These are phyloP conservation scores for Dioszegia aurantiaca DNA, from an alignment of 768 basidiomycete genomes.

Conservation along the genomic window DNA sequence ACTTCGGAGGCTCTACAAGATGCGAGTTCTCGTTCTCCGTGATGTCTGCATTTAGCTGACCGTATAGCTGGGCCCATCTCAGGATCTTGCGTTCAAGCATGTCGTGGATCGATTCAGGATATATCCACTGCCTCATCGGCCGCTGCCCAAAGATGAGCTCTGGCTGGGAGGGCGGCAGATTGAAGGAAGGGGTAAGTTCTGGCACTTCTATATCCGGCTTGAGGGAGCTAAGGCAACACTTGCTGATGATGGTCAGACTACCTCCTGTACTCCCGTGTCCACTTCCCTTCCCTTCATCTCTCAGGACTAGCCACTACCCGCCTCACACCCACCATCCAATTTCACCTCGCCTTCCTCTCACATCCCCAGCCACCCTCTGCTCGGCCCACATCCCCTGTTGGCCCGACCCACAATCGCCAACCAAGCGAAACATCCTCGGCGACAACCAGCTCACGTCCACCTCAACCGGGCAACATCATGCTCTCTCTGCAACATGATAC, in stretches of 20 bases:
- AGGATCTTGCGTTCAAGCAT: slow-evolving; percentile 70
- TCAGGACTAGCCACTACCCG: slow-evolving; percentile 87
- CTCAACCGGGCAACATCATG: slow-evolving; percentile 59
- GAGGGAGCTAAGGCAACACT: not conserved
- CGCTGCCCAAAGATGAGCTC: slow-evolving; percentile 73
- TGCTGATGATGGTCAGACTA: slow-evolving; percentile 65
- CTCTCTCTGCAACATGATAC: slow-evolving; percentile 86
- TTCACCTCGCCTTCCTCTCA: slow-evolving; percentile 63
- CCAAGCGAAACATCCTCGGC: slow-evolving; percentile 54
- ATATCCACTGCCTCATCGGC: slow-evolving; percentile 73
- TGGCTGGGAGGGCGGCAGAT: slow-evolving; percentile 78
- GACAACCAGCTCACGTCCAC: slow-evolving; percentile 52
- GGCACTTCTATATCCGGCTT: not conserved
- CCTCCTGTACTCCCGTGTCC: slow-evolving; percentile 84
- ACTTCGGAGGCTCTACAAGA: slow-evolving; percentile 73
- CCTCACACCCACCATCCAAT: slow-evolving; percentile 72
- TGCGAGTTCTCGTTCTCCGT: slow-evolving; percentile 24
- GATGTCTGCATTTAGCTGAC: too few relatives aligned
- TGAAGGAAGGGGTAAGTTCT: slow-evolving; percentile 64
- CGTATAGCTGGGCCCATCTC: slow-evolving; percentile 43
- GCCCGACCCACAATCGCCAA: slow-evolving; percentile 52
- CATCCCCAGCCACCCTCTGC: slow-evolving; percentile 54
- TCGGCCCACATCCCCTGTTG: slow-evolving; percentile 24
- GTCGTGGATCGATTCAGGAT: slow-evolving; percentile 85
- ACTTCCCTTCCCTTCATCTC: slow-evolving; percentile 80